phyloP scores from a whole-genome alignment of 1,139 yeast species.

The Kodamaea sp. region DNA sequence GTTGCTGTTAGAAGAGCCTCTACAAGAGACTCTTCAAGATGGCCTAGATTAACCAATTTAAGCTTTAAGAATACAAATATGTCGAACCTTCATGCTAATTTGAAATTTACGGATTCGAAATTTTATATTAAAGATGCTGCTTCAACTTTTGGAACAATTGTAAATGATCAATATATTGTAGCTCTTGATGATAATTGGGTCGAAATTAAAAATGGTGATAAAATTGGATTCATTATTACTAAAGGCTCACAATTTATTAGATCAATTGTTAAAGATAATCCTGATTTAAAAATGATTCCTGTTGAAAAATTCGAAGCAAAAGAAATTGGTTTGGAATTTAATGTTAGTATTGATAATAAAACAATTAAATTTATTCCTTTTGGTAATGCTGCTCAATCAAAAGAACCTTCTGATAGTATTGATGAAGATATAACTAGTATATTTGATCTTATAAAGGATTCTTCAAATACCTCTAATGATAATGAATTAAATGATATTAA shows the following conservation, averaged over 20 bases:
- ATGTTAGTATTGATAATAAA: conserved; percentile 11
- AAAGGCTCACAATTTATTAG: conserved; percentile 26
- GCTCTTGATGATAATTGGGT: conserved; percentile 17
- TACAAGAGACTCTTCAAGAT: conserved; percentile 21
- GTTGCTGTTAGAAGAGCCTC: conserved; percentile 28
- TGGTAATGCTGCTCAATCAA: not conserved
- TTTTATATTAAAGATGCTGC: conserved; percentile 28
- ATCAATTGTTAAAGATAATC: conserved; percentile 13
- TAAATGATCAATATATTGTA: conserved; percentile 25
- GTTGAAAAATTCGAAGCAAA: conserved; percentile 25
- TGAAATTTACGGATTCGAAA: conserved; percentile 14
- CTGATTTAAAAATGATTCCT: conserved; percentile 15
- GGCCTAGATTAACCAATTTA: conserved; percentile 26
- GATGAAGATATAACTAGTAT: conserved; percentile 1
- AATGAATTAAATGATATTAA: no score
- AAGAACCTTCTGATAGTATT: conserved; percentile 2
- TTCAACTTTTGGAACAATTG: conserved; percentile 42
- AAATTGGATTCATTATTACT: conserved; percentile 31
- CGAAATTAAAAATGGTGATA: conserved; percentile 22
- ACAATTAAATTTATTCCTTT: conserved; percentile 12
- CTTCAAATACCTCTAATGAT: not conserved
- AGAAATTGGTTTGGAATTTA: conserved; percentile 23
- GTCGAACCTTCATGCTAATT: conserved; percentile 31
- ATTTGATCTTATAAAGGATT: not conserved
- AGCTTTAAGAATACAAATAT: conserved; percentile 31